phyloP scores from a whole-genome alignment of 768 basidiomycete species.

The Clathrus columnatus region DNA sequence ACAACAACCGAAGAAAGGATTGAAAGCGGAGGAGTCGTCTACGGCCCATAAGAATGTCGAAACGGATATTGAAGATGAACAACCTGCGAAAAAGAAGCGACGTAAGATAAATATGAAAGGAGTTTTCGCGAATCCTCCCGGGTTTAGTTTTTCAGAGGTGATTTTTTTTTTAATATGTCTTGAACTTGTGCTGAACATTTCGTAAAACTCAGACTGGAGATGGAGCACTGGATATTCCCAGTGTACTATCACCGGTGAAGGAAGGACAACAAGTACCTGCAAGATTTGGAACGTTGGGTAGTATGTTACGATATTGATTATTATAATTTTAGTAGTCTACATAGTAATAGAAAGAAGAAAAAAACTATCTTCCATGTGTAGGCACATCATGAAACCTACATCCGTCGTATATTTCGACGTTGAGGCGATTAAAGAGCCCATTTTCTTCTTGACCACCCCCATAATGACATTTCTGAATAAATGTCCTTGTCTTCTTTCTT shows the following conservation, averaged over 20 bases:
- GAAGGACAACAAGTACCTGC: constrained; percentile 41
- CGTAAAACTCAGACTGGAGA: constrained; percentile 21
- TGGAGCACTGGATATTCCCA: constrained; percentile 53
- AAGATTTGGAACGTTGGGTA: constrained; percentile 20
- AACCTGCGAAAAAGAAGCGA: constrained; percentile 52
- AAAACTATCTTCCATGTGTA: too few species aligned
- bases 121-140: constrained; percentile 36
- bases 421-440: constrained; percentile 81
- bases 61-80: constrained; percentile 19
- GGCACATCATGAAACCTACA: constrained; percentile 84
- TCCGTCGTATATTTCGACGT: constrained; percentile 52
- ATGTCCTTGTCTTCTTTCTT: too few species aligned
- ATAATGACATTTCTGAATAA: too few species aligned
- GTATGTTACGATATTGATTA: not conserved
- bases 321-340: too few species aligned
- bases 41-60: constrained; percentile 11
- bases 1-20: constrained; percentile 16
- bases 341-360: too few species aligned
- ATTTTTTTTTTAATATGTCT: constrained; percentile 6
- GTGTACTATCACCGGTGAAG: constrained; percentile 57
- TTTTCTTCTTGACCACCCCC: constrained; percentile 45
- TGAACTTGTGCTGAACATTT: constrained; percentile 10
- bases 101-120: constrained; percentile 50
- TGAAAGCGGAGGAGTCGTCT: constrained; percentile 6
- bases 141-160: constrained; percentile 40